Base-by-base conservation (phyloP, 2,329 filamentous ascomycete species). In the Trichoderma oligosporum region DNA sequence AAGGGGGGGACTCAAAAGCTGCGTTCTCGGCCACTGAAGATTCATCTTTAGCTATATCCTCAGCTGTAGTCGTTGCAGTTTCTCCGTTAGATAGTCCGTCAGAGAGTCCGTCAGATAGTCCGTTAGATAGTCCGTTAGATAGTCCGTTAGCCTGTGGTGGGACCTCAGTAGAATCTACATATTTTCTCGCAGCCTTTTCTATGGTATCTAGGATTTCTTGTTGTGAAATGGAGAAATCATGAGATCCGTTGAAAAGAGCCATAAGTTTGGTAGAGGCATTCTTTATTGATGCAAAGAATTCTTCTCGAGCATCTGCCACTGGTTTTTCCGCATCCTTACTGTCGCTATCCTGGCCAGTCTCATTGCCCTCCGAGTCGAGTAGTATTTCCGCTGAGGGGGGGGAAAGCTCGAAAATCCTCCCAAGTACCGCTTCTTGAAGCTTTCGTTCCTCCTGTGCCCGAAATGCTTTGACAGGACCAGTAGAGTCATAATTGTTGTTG, bases 391-490 rank as follows among this genome's bases (percentile, higher is more conserved):
- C 61, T 2, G 73, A 63, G 20, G 64, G 71, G 3, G 74, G 70
- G 42, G 82, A 77, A 2, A 82, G 66, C 38, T 78, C 79, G 46
- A 85, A 79, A 14, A 85, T 78, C 41, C 71, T 75, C 2, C 74
- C 78, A 4, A 85, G 63, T 0, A 81, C 75, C 1, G 73, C 70
- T 61, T 85, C 82, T 58, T 85, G 82, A 2, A 70, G 69, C 61
- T 80, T 82, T 41, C 75, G 76, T 63, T 82, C 79, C 64, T 83
- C 78, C 45, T 78, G 75, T 0, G 79, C 79, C 12, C 75, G 73
- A 49, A 78, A 75, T 0, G 68, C 70, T 59, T 77, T 80, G 9
- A 75, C 74, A 3, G 78, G 73, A 2, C 71, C 74, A 52, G 67
- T 75, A 12, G 69, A 64, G 33, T 77, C 76, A 41, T 72, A 70